Base-by-base conservation (phyloP, 805 yeast species). In the Tetrapisispora iriomotensis region DNA sequence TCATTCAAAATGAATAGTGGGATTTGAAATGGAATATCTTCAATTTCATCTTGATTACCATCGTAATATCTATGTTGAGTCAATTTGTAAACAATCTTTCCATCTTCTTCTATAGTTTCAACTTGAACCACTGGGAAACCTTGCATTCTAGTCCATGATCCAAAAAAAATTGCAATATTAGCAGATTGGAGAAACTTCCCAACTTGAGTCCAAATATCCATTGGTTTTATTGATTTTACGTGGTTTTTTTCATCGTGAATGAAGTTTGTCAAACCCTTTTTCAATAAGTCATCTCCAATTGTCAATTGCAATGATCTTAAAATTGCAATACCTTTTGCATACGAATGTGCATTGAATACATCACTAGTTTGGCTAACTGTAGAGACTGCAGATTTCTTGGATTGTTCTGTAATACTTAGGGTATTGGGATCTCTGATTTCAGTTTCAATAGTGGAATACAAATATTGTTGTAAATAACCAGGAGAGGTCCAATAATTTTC, bases 1-100 rank as follows among this genome's bases (percentile, higher is more conserved):
- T 50, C 42, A 30, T 50, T 36, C 15, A 37, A 37, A n/a, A 46
- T 45, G 21, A 58, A 51, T 33, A 82, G 54, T 3, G 90, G 88
- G 33, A 81, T 61, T 45, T 77, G 80, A 51, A 65, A 81, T 3
- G 81, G 79, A 29, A 66, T 60, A 48, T 79, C 77, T 52, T 77
- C 84, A 27, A 67, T 47, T 12, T 61, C 49, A n/a, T 56, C 51
- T 21, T 50, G 47, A 6, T 49, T 51, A n/a, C 48, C 45, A 12
- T 51, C 41, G n/a, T 54, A 20, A 38, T 47, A 65, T 43, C 70
- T 56, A 42, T 65, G 63, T 47, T 71, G 75, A 29, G 56, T 65
- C 18, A 71, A 34, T 19, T 49, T 52, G 3, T 70, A 49, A 18
- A 15, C 3, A 9, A n/a, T 25, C 14, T 30, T 22, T 12, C 15